Base-by-base conservation (phyloP, 192 early-diverging fungal genomes). In the Podila verticillata region DNA sequence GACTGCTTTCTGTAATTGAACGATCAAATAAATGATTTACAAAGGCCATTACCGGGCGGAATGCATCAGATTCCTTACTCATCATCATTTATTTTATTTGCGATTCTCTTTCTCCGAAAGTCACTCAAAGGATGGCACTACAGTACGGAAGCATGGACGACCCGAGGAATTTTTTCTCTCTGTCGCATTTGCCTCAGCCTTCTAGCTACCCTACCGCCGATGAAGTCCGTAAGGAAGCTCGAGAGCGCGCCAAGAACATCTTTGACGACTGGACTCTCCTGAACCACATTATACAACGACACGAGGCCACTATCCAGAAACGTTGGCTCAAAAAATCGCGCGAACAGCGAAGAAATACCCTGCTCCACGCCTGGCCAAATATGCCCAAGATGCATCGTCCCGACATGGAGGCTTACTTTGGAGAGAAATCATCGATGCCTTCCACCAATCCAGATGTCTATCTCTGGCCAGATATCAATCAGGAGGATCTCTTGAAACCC, bases 401-500 rank as follows among this genome's bases (percentile, higher is more conserved):
- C 30, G 73, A 75, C 29, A 58, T 68, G 56, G 73, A 68, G 39
- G 73, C 61, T 30, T 65, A 59, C 61, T 56, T 69, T 49, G 24
- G 30, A 34, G 73, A 75, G 56, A 61, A 62, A 44, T 56, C 35
- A 57, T 44, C 39, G 19, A 22, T 5, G 7, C 8, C 65, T 12
- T 47, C 57, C 24, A 58, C 61, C 39, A 12, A 24, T 57, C 49
- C 24, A 26, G 61, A 59, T 22, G 65, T 35, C 24, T 75, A 67
- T 57, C 29, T 75, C 22, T 75, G 73, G 73, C 73, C 73, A 32
- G 19, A 69, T 63, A 68, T 75, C 66, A 75, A 68, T 31, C 73
- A 75, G n/a, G 73, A 75, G 66, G 73, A 75, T 35, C 73, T 75
- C 32, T 28, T 75, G 28, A 75, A 75, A 31, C 66, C 73, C 54